phyloP scores from a whole-genome alignment of 179 eudicot species.

The Carnegiea gigantea region DNA sequence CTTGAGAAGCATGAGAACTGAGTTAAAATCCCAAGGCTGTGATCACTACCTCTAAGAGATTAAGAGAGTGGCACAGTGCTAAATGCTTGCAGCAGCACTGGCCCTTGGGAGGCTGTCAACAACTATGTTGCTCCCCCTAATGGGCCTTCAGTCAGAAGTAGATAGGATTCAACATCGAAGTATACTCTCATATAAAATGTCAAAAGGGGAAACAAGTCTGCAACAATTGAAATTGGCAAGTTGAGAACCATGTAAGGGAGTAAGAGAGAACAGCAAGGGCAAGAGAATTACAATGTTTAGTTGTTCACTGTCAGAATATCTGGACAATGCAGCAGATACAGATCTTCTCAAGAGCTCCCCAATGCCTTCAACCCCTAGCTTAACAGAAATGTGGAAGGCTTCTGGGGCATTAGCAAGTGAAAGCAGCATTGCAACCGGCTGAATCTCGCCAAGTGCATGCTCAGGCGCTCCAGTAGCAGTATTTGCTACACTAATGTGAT shows the following conservation, averaged over 20 bases:
- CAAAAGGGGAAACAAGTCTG: background rate
- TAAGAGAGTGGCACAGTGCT: background rate
- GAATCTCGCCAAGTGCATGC: slow-evolving; percentile 76
- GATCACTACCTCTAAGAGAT: background rate
- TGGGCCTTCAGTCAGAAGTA: background rate
- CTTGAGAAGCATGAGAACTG: background rate
- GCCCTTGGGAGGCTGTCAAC: background rate
- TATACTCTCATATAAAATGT: background rate
- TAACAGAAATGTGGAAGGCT: slow-evolving; percentile 88
- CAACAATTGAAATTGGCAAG: background rate
- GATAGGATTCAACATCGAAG: background rate
- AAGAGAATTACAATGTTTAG: slow-evolving; percentile 52
- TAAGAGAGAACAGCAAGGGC: slow-evolving; percentile 12
- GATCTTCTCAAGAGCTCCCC: slow-evolving; percentile 83
- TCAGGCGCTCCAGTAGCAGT: slow-evolving; percentile 67
- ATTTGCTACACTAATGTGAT: slow-evolving; percentile 73
- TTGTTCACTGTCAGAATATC: slow-evolving; percentile 75
- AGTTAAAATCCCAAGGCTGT: background rate
- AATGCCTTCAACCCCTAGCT: slow-evolving; percentile 87
- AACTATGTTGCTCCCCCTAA: background rate
- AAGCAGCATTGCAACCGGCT: slow-evolving; percentile 78
- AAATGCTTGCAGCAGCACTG: background rate
- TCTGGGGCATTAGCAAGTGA: slow-evolving; percentile 94
- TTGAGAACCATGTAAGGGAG: background rate
- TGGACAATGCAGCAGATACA: slow-evolving; percentile 68